These are phyloP conservation scores for Drechslerella coelobrocha DNA, from an alignment of 2,329 filamentous ascomycete species.

Conservation along the genomic window DNA sequence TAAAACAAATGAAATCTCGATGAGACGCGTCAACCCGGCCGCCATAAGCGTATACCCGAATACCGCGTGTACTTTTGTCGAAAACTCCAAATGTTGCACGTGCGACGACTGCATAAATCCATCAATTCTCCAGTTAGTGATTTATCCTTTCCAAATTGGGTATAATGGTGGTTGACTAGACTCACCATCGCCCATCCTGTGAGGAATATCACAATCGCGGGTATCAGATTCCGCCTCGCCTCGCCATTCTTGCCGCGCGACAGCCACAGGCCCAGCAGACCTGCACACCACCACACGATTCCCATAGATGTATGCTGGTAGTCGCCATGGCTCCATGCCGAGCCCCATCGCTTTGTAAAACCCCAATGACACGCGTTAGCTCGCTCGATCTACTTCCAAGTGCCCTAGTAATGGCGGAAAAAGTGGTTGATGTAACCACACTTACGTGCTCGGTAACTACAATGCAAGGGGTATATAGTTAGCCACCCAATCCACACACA, in stretches of 20 bases:
- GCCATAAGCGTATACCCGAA: conserved; percentile 97
- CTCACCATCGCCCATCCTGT: conserved; percentile 87
- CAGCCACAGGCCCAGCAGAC: conserved; percentile 89
- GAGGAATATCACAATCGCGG: conserved; percentile 85
- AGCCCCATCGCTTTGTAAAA: conserved; percentile 72
- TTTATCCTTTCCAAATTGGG: not conserved
- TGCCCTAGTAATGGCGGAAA: no score
- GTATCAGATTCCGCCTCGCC: conserved; percentile 91
- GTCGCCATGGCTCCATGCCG: conserved; percentile 87
- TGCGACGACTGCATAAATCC: conserved; percentile 68
- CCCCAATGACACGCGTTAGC: not conserved
- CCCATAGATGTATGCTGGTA: conserved; percentile 99
- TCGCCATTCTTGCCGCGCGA: conserved; percentile 81
- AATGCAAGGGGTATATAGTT: not conserved
- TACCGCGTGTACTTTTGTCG: conserved; percentile 82
- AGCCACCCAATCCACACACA: not conserved
- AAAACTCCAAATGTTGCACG: conserved; percentile 81
- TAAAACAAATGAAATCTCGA: conserved; percentile 89
- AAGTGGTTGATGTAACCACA: not conserved
- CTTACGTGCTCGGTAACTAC: conserved; percentile 76
- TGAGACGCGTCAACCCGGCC: conserved; percentile 79
- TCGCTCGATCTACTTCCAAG: no score
- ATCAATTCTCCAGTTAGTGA: not conserved
- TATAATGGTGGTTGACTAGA: not conserved
- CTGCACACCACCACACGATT: conserved; percentile 97